Evolutionary conservation across 345 rosid species (phyloP), one percentile per base, ranked within the genome.

Genomic region (Salix udensis): DNA sequence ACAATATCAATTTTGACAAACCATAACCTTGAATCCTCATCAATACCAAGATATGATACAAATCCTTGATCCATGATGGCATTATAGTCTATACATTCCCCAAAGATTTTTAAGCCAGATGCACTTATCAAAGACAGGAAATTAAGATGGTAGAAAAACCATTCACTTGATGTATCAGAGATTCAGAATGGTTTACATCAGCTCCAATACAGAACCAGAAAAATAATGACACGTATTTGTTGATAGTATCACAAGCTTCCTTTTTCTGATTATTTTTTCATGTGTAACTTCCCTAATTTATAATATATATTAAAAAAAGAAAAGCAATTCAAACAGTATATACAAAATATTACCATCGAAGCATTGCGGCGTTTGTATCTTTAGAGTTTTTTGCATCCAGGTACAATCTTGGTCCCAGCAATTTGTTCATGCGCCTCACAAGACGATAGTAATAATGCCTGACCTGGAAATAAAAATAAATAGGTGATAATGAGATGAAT

Each of bases 331-430:
- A 53, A 71, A 39, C 67, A 62, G 39, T 48, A 55, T 64, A 55
- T 2, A 42, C 15, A 26, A 24, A 75, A 76, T 55, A 75, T 83
- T 89, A 96, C 99, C 99, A 96, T 89, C 97, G 91, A 80, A 96
- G 93, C 98, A 96, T 94, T 16, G 99, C 98, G 73, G 97, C 92
- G 87, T 96, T 96, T 62, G 98, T 96, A 74, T 96, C 99, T 85
- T 96, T 96, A 2, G 98, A 95, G 79, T 96, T 91, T 82, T 96
- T 96, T 39, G 99, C 98, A 87, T 96, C 98, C 62, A 96, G 88
- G 82, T 89, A 91, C 76, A 96, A 83, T 72, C 86, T 91, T 10
- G 99, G 99, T 52, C 97, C 99, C 76, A 96, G 78, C 71, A 94
- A 83, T 82, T 96, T 96, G 94, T 96, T 96, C 99, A 96, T 96